These are phyloP conservation scores for Aspergillus saccharolyticus DNA, from an alignment of 495 filamentous ascomycete species.

Conservation along the genomic window DNA sequence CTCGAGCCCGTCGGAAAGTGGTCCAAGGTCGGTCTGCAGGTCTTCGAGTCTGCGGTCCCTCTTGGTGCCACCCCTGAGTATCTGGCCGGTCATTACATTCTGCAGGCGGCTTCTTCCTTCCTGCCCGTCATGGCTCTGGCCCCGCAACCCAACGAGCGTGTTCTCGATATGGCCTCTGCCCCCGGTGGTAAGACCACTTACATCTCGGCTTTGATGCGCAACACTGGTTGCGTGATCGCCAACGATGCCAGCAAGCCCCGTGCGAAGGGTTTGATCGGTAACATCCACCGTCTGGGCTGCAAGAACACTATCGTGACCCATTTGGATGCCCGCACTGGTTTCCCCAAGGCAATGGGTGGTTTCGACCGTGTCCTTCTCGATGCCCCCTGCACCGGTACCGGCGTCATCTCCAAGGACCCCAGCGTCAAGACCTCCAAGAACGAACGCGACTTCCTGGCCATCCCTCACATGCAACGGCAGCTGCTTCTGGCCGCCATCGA, in stretches of 20 bases:
- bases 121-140: conserved; percentile 95
- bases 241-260: conserved; percentile 92
- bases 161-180: conserved; percentile 94
- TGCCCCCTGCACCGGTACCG: conserved; percentile 76
- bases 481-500: conserved; percentile 91
- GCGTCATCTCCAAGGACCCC: conserved; percentile 92
- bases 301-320: conserved; percentile 94
- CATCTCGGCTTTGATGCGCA: conserved; percentile 95
- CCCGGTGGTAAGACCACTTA: conserved; percentile 97
- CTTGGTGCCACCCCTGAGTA: conserved; percentile 98
- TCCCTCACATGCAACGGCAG: conserved; percentile 93
- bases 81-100: conserved; percentile 93
- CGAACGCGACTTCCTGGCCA: conserved; percentile 81
- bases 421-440: conserved; percentile 97
- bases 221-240: conserved; percentile 92
- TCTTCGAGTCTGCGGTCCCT: conserved; percentile 90
- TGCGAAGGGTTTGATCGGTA: conserved; percentile 95
- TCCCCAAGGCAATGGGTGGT: conserved; percentile 89
- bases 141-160: conserved; percentile 85
- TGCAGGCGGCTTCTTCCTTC: conserved; percentile 96
- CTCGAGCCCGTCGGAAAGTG: conserved; percentile 97
- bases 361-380: conserved; percentile 83
- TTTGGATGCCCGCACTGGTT: conserved; percentile 80
- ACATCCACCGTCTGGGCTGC: conserved; percentile 90
- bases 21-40: conserved; percentile 94